Evolutionary conservation across 2,329 filamentous ascomycete genomes (phyloP).

Genomic region (Zymoseptoria ardabiliae): DNA sequence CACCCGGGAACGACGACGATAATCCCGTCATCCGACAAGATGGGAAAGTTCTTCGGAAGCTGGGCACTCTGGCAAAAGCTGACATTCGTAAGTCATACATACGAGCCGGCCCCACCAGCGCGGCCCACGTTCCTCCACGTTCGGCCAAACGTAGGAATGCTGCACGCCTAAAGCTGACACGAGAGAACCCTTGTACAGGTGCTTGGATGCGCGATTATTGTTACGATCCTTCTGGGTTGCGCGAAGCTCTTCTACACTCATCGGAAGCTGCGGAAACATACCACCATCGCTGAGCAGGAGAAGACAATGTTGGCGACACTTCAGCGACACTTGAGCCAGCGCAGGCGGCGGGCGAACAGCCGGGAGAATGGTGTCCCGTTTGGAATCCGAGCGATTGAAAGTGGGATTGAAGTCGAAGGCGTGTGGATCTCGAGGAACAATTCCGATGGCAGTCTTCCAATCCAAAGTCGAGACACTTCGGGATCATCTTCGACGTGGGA

Average conservation of each 20-base stretch:
- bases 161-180: slow-evolving; percentile 3
- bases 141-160: slow-evolving; percentile 4
- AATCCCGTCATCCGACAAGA: neutral
- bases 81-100: slow-evolving; percentile 61
- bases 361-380: slow-evolving; percentile 68
- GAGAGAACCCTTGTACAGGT: slow-evolving; percentile 45
- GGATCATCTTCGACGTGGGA: slow-evolving; percentile 14
- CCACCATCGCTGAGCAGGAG: slow-evolving; percentile 25
- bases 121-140: neutral
- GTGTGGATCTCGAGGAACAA: slow-evolving; percentile 51
- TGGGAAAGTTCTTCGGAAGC: slow-evolving; percentile 34
- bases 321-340: slow-evolving; percentile 28
- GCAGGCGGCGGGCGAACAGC: slow-evolving; percentile 23
- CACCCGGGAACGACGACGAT: neutral
- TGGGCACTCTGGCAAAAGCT: slow-evolving; percentile 87
- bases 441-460: slow-evolving; percentile 25
- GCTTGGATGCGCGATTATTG: slow-evolving; percentile 60
- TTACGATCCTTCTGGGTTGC: slow-evolving; percentile 62
- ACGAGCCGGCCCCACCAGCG: neutral
- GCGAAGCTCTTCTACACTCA: slow-evolving; percentile 51
- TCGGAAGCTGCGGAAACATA: slow-evolving; percentile 37
- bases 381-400: slow-evolving; percentile 76
- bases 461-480: slow-evolving; percentile 22
- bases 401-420: slow-evolving; percentile 74
- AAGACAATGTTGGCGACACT: slow-evolving; percentile 25